Evolutionary conservation across 257 asterid species (phyloP).

Genomic region (Gardenia jasminoides): DNA sequence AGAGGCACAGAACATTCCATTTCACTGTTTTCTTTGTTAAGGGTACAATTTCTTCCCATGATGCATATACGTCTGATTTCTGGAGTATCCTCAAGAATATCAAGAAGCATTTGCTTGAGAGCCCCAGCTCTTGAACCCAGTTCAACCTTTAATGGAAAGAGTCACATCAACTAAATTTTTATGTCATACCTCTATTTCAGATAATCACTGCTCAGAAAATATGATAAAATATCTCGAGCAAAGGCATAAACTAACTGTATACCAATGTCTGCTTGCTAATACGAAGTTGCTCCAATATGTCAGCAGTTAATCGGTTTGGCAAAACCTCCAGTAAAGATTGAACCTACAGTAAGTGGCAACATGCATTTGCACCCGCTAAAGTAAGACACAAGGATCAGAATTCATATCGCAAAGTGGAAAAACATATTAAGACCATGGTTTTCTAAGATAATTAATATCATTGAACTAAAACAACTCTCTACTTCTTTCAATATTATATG

Average conservation of each 20-base stretch:
- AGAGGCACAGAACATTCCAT: conserved; percentile 72
- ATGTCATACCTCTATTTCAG: background rate
- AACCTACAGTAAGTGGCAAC: conserved; percentile 55
- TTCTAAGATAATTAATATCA: background rate
- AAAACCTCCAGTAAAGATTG: conserved; percentile 90
- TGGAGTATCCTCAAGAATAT: conserved; percentile 95
- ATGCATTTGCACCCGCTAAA: background rate
- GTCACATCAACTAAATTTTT: background rate
- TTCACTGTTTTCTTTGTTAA: conserved; percentile 50
- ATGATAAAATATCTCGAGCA: background rate
- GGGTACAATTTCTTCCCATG: conserved; percentile 88
- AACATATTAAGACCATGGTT: background rate
- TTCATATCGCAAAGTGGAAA: background rate
- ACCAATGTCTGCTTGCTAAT: conserved; percentile 94
- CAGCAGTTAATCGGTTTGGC: conserved; percentile 88
- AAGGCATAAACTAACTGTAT: conserved; percentile 12
- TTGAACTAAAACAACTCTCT: background rate
- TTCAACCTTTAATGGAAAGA: conserved; percentile 69
- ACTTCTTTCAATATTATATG: background rate
- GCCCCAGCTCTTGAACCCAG: conserved; percentile 92
- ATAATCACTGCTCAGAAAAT: background rate
- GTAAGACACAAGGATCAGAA: background rate
- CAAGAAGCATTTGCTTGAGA: conserved; percentile 97
- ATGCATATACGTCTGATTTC: conserved; percentile 91
- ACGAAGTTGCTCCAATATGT: conserved; percentile 90